Evolutionary conservation across 2,329 filamentous ascomycete species (phyloP).

Genomic region (Nemania abortiva): DNA sequence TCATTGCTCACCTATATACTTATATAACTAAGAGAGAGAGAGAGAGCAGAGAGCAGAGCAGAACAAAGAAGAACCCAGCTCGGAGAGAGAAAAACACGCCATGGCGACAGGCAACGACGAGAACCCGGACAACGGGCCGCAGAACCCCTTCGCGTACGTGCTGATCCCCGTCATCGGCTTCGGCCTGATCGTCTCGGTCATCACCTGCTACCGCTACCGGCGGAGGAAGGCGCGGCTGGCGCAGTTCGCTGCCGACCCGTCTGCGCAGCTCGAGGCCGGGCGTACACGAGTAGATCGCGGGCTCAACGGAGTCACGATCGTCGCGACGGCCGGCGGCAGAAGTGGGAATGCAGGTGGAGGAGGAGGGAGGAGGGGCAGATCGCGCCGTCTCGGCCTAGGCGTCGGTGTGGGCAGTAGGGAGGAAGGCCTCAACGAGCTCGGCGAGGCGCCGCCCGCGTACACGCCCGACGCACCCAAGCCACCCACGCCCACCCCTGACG

Average conservation of each 20-base stretch:
- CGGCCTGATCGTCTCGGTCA: conserved; percentile 38
- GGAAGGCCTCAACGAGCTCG: conserved; percentile 52
- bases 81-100: background rate
- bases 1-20: background rate
- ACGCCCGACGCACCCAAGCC: conserved; percentile 42
- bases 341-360: too few relatives aligned
- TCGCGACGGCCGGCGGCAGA: conserved; percentile 28
- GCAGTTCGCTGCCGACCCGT: conserved; percentile 30
- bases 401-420: conserved; percentile 46
- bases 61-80: conserved; percentile 4
- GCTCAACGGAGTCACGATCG: conserved; percentile 21
- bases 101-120: conserved; percentile 26
- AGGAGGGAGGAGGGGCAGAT: conserved; percentile 12
- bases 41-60: background rate
- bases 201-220: conserved; percentile 48
- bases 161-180: conserved; percentile 48
- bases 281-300: conserved; percentile 13
- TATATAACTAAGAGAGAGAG: background rate
- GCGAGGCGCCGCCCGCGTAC: conserved; percentile 52
- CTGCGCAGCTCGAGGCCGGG: conserved; percentile 44
- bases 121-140: conserved; percentile 14
- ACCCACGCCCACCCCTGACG: too few relatives aligned
- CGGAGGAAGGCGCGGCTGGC: conserved; percentile 40
- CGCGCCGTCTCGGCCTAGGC: conserved; percentile 31
- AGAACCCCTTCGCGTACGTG: conserved; percentile 46